Percentiles rank a stretch among this genome's conserved stretches.
Conservation (phyloP, 805 yeast species). For the Suhomyces faveliae region DNA sequence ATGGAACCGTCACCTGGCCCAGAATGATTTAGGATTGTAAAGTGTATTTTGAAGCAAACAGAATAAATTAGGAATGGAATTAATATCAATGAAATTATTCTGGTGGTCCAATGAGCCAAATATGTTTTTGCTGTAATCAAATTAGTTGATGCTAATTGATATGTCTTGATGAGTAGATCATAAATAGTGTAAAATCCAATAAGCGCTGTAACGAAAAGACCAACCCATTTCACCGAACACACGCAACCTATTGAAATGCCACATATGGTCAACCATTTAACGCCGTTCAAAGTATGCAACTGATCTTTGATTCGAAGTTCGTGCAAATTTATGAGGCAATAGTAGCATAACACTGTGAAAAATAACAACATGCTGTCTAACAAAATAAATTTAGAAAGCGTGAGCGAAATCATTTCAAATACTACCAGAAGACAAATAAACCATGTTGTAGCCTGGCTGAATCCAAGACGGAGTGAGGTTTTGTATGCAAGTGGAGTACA, state of each 20-base stretch:
- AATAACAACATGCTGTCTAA: constrained; percentile 75
- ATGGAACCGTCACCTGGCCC: constrained; percentile 95
- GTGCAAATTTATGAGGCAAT: constrained; percentile 47
- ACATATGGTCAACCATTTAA: constrained; percentile 55
- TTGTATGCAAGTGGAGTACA: constrained; percentile 68
- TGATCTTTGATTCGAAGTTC: constrained; percentile 34
- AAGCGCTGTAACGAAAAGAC: constrained; percentile 61
- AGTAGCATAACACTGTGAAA: constrained; percentile 56
- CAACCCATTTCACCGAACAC: constrained; percentile 85
- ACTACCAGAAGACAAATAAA: constrained; percentile 61
- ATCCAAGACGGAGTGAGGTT: constrained; percentile 34
- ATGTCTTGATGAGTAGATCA: constrained; percentile 49
- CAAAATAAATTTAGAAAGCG: constrained; percentile 70
- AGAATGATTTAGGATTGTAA: constrained; percentile 65
- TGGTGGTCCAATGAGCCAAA: constrained; percentile 65
- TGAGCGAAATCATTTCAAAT: constrained; percentile 66
- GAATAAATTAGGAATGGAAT: constrained; percentile 72
- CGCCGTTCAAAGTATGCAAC: constrained; percentile 43
- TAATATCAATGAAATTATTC: constrained; percentile 64
- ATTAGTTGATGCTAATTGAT: constrained; percentile 25
- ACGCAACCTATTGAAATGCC: constrained; percentile 80
- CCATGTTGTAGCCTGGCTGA: constrained; percentile 44
- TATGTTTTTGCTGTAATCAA: constrained; percentile 31
- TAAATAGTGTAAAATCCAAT: constrained; percentile 59
- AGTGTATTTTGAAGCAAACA: constrained; percentile 77